Evolutionary conservation across 306 rosid species (phyloP).

Genomic region (Begonia fuchsioides): DNA sequence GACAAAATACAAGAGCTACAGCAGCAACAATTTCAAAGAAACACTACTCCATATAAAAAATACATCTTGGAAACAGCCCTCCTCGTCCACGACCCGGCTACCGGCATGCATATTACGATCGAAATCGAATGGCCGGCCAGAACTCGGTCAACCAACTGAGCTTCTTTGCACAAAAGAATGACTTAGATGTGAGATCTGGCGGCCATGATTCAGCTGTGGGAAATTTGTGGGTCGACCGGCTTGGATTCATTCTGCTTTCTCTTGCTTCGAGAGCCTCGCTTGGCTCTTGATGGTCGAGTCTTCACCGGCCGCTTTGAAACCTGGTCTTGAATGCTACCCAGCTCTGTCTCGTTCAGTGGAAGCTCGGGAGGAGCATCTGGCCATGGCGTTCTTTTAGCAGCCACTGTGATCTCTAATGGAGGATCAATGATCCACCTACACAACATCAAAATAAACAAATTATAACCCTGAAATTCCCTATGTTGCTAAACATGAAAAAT

Average conservation of each 20-base stretch:
- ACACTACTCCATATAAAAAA: not conserved
- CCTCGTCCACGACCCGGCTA: too few species aligned
- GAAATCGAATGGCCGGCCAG: constrained; percentile 5
- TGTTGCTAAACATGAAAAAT: too few species aligned
- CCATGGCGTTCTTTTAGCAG: constrained; percentile 89
- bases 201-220: constrained; percentile 30
- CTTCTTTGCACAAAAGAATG: constrained; percentile 4
- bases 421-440: constrained; percentile 86
- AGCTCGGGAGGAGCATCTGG: constrained; percentile 96
- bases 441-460: constrained; percentile 4
- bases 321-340: constrained; percentile 26
- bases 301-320: constrained; percentile 39
- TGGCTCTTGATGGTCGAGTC: constrained; percentile 47
- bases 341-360: constrained; percentile 37
- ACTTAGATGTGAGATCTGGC: too few species aligned
- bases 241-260: constrained; percentile 73
- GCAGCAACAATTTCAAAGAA: not conserved
- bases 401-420: constrained; percentile 79
- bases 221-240: constrained; percentile 36
- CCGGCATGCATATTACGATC: not conserved
- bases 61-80: not conserved
- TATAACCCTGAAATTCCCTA: too few species aligned
- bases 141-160: not conserved
- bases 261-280: constrained; percentile 56
- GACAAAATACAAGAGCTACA: not conserved